phyloP scores from a whole-genome alignment of 2,329 filamentous ascomycete genomes.

The Hymenotorrendiella dingleyae region DNA sequence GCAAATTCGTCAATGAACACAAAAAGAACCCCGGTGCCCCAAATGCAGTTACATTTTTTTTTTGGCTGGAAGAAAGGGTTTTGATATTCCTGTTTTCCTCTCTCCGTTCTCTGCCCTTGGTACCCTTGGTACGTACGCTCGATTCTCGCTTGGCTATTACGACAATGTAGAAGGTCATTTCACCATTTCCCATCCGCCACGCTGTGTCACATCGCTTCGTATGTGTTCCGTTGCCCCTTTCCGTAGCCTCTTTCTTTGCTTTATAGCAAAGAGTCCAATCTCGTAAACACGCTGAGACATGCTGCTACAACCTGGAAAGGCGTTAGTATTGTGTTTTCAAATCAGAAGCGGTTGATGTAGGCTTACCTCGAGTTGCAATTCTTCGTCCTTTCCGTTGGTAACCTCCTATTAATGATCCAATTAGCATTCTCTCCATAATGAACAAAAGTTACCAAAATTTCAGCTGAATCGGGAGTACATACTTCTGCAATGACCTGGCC shows the following conservation, averaged over 20 bases:
- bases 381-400: constrained; percentile 81
- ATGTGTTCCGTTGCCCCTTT: not conserved
- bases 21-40: too few relatives aligned
- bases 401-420: too few relatives aligned
- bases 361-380: constrained; percentile 88
- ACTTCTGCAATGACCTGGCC: constrained; percentile 77
- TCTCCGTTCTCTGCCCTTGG: too few relatives aligned
- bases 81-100: constrained; percentile 16
- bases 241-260: not conserved
- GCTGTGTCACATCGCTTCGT: not conserved
- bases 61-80: constrained; percentile 10
- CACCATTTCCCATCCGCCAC: not conserved
- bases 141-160: too few relatives aligned
- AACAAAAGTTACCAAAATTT: too few relatives aligned
- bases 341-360: constrained; percentile 32
- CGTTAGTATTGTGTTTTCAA: constrained; percentile 8
- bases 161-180: constrained; percentile 20
- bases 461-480: too few relatives aligned
- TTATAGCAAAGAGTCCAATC: constrained; percentile 90
- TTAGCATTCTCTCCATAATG: too few relatives aligned
- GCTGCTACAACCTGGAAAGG: constrained; percentile 66
- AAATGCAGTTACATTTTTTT: too few relatives aligned
- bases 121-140: too few relatives aligned
- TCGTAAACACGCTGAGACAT: constrained; percentile 94
- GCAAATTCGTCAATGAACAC: too few relatives aligned